phyloP scores from a whole-genome alignment of 2,329 filamentous ascomycete genomes.

The Penicillium glabrum region DNA sequence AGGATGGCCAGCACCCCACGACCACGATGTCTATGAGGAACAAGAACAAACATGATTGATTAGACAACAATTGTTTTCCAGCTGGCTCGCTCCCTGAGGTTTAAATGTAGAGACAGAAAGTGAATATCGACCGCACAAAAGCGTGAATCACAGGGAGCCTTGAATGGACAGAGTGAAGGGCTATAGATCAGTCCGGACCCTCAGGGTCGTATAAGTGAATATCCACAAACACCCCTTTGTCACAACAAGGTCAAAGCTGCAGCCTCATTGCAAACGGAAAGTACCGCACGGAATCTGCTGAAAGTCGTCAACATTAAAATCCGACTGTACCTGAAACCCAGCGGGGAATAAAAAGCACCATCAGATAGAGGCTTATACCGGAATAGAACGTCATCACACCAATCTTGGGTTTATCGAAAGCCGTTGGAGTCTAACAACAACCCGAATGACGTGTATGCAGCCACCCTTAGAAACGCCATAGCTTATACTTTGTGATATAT shows the following conservation, averaged over 20 bases:
- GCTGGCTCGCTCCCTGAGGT: neutral
- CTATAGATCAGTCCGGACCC: neutral
- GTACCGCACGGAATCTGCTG: neutral
- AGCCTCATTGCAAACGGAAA: neutral
- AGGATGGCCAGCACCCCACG: neutral
- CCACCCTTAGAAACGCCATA: neutral
- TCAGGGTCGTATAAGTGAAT: neutral
- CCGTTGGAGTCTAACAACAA: neutral
- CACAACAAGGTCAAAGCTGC: neutral
- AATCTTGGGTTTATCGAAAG: neutral
- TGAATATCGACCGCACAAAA: neutral
- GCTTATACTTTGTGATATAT: neutral
- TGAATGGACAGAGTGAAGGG: neutral
- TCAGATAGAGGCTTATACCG: neutral
- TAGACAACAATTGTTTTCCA: too few relatives aligned
- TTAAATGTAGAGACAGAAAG: neutral
- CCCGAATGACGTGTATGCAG: neutral
- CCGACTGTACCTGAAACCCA: neutral
- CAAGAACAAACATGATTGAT: slow-evolving; percentile 6
- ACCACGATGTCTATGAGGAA: slow-evolving; percentile 1
- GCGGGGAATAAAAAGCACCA: neutral
- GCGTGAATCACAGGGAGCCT: neutral
- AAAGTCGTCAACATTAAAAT: neutral
- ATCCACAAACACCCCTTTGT: neutral
- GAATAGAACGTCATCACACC: neutral